Conservation (phyloP, 2,329 filamentous ascomycete genomes). For the Diaporthe vaccinii region DNA sequence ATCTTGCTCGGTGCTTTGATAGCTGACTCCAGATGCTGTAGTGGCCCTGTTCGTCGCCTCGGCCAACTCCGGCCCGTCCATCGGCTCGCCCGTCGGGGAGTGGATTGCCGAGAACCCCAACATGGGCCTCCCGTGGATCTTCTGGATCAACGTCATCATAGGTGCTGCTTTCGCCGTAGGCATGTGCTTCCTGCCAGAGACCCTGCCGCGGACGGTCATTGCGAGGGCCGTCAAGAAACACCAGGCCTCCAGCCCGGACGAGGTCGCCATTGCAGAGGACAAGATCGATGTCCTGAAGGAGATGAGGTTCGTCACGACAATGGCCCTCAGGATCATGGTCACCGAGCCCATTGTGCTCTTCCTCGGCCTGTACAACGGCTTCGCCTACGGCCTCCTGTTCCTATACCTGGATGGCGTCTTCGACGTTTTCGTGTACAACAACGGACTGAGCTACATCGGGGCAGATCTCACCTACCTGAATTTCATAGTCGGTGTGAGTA, state of each 20-base stretch:
- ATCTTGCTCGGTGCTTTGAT: background rate
- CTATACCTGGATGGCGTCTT: constrained; percentile 58
- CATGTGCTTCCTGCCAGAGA: constrained; percentile 56
- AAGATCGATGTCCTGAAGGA: constrained; percentile 54
- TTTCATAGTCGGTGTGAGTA: constrained; percentile 55
- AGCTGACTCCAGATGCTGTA: background rate
- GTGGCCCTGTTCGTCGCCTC: constrained; percentile 57
- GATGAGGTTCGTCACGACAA: constrained; percentile 55
- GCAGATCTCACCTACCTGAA: constrained; percentile 58
- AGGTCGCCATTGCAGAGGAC: constrained; percentile 50
- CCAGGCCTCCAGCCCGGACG: constrained; percentile 47
- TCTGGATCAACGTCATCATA: constrained; percentile 57
- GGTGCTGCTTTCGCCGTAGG: constrained; percentile 52
- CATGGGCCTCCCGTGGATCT: constrained; percentile 56
- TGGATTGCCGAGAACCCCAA: constrained; percentile 53
- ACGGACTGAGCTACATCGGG: constrained; percentile 54
- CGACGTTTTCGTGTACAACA: constrained; percentile 58
- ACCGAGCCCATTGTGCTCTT: constrained; percentile 57
- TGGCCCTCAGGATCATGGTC: constrained; percentile 58
- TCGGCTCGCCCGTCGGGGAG: constrained; percentile 56
- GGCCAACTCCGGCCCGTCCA: constrained; percentile 55
- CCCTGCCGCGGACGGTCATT: constrained; percentile 56
- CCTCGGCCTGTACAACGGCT: constrained; percentile 57
- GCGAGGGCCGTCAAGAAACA: constrained; percentile 50
- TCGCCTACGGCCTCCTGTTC: constrained; percentile 57